phyloP scores from a whole-genome alignment of 306 rosid genomes.

The Cucurbita maxima region DNA sequence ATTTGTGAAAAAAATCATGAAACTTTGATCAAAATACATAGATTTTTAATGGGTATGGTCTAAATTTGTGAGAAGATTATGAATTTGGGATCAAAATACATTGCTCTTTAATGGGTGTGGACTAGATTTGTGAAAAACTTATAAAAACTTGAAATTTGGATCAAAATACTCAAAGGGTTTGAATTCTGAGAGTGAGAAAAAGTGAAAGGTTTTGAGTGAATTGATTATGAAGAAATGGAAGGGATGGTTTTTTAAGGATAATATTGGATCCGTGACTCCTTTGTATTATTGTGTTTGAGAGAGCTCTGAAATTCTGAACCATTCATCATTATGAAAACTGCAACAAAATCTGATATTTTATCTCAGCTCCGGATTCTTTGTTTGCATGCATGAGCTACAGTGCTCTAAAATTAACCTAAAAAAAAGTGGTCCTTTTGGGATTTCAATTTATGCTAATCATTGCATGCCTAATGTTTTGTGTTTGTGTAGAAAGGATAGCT shows the following conservation, averaged over 20 bases:
- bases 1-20: not conserved
- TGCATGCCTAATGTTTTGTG: not conserved
- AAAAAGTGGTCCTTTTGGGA: not conserved
- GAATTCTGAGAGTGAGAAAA: not conserved
- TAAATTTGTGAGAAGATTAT: not conserved
- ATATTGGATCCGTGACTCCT: not conserved
- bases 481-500: constrained; percentile 73
- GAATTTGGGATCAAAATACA: not conserved
- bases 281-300: not conserved
- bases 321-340: not conserved
- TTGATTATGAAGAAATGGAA: not conserved
- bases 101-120: not conserved
- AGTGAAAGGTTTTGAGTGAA: not conserved
- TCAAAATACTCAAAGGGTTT: not conserved
- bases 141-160: not conserved
- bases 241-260: not conserved
- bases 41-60: not conserved
- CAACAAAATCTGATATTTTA: not conserved
- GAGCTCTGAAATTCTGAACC: not conserved
- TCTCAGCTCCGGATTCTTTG: not conserved
- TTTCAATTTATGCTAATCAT: not conserved
- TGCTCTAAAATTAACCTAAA: not conserved
- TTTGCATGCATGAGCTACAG: not conserved
- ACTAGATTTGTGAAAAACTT: not conserved
- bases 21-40: not conserved